Evolutionary conservation across 495 filamentous ascomycete species (phyloP).

Genomic region (Tetracladium marchalianum): DNA sequence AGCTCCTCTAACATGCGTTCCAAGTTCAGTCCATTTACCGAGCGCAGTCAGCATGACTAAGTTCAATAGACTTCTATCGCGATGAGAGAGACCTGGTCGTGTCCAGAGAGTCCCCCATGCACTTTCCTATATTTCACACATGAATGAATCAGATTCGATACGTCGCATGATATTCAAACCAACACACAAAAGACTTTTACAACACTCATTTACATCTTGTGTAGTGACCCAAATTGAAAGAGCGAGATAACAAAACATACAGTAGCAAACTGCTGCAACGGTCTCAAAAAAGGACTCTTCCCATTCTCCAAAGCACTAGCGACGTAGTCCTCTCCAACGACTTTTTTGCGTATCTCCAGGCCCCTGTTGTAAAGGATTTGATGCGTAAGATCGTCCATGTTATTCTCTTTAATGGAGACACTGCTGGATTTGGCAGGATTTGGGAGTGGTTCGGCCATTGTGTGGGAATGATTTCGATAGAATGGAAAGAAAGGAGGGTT

Average conservation of each 20-base stretch:
- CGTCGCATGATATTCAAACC: no score
- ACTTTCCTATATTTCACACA: slow-evolving; percentile 21
- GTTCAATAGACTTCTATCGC: slow-evolving; percentile 38
- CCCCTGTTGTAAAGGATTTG: slow-evolving; percentile 9
- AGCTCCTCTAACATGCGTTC: slow-evolving; percentile 37
- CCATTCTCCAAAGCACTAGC: slow-evolving; percentile 10
- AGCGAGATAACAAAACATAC: slow-evolving; percentile 4
- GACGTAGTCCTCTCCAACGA: slow-evolving; percentile 19
- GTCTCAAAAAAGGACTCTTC: slow-evolving; percentile 13
- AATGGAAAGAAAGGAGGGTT: background rate
- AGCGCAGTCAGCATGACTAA: slow-evolving; percentile 40
- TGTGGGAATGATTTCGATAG: background rate
- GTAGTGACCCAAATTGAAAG: no score
- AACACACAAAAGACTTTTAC: background rate
- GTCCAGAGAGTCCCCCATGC: slow-evolving; percentile 41
- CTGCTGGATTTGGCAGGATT: background rate
- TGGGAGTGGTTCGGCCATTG: background rate
- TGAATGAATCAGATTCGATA: background rate
- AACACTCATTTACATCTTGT: background rate
- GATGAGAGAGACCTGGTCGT: slow-evolving; percentile 35
- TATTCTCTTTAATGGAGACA: slow-evolving; percentile 10
- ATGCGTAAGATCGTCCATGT: slow-evolving; percentile 16
- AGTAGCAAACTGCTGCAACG: slow-evolving; percentile 20
- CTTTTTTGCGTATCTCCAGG: slow-evolving; percentile 14
- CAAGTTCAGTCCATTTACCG: slow-evolving; percentile 35